Base-by-base conservation (phyloP, 2,329 filamentous ascomycete species). In the Venturia pyrina region DNA sequence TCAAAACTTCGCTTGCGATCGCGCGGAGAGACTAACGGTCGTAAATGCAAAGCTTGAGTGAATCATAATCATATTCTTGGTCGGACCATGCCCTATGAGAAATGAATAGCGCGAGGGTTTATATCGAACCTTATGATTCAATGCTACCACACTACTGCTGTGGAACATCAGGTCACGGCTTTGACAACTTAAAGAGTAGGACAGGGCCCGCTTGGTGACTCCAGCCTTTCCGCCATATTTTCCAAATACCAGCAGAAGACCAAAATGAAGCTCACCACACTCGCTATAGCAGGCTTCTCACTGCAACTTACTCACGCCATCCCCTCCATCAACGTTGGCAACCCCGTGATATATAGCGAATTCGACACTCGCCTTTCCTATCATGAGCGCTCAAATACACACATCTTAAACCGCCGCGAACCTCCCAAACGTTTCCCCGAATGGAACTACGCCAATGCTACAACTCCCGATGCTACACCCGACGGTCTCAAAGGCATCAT, bases 391-490 rank as follows among this genome's bases (percentile, higher is more conserved):
- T 34, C 28, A 11, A 59, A 59, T 19, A 15, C 28, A 1, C 53
- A 59, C 32, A 2, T 59, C 7, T 10, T 37, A 10, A 28, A 32
- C 6, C 24, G 24, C 1, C 21, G 7, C 21, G 48, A 37, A 8
- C 17, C 53, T 8, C 53, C 53, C 5, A 34, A 59, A 59, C 15
- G 28, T 34, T 59, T 59, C 28, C 60, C 60, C 13, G 44, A 62
- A 5, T 62, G 60, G 37, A 62, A 62, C 34, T 62, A 44, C 37
- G 60, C 60, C 19, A 62, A 62, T 15, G 40, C 60, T 13, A 62
- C 60, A 8, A 62, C 60, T 3, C 40, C 40, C 24, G 60, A 62
- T 62, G 60, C 60, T 17, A 62, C 21, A 17, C 40, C 60, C 37
- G 60, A 62, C 44, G 60, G 60, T 40, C 15, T 48, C 3, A 48